Evolutionary conservation across 2,329 filamentous ascomycete genomes (phyloP).

Genomic region (Pestalotiopsis sp.): DNA sequence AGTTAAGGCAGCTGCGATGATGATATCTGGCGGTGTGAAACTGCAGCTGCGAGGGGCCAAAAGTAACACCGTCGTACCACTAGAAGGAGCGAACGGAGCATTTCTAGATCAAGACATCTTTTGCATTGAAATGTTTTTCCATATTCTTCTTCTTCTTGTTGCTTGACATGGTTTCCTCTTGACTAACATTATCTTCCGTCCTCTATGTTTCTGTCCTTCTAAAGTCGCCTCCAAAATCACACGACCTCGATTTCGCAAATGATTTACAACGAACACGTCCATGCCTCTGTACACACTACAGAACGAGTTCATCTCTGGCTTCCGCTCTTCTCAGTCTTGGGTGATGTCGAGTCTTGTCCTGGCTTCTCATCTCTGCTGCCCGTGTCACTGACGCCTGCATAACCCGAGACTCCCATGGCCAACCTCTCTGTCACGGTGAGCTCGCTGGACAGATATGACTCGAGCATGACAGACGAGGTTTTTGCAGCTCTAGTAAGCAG

Average conservation of each 20-base stretch:
- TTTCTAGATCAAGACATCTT: neutral
- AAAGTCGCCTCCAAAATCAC: too few relatives aligned
- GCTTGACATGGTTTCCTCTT: too few relatives aligned
- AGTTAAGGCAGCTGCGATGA: neutral
- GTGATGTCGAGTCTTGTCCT: neutral
- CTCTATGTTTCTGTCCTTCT: too few relatives aligned
- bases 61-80: neutral
- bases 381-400: neutral
- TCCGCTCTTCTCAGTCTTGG: neutral
- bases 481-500: neutral
- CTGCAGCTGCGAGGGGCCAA: neutral
- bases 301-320: neutral
- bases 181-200: too few relatives aligned
- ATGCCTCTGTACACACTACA: neutral
- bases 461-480: neutral
- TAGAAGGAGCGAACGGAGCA: neutral
- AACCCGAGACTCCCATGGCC: neutral
- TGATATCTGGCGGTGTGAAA: neutral
- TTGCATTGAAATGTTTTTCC: neutral
- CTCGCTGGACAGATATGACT: constrained; percentile 1
- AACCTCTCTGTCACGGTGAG: neutral
- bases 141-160: neutral
- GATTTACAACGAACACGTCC: neutral
- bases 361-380: neutral
- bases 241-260: neutral